Conservation (phyloP, 2,329 filamentous ascomycete species). For the Aspergillus thermomutatus region DNA sequence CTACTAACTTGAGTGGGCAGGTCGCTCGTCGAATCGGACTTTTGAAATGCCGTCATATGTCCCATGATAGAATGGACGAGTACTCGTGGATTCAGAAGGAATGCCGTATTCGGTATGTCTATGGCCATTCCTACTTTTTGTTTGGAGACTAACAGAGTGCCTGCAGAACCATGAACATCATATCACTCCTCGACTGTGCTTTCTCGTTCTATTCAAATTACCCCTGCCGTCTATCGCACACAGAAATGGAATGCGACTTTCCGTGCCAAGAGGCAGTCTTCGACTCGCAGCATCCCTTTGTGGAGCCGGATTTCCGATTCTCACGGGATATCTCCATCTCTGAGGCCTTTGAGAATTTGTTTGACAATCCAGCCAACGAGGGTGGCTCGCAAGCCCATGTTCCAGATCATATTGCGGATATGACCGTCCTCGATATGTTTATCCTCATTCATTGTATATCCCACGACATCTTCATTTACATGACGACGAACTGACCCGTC, state of each 20-base stretch:
- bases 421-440: slow-evolving; percentile 41
- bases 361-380: slow-evolving; percentile 24
- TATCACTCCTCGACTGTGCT: slow-evolving; percentile 44
- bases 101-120: slow-evolving; percentile 39
- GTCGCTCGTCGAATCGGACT: slow-evolving; percentile 40
- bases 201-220: slow-evolving; percentile 47
- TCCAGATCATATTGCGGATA: slow-evolving; percentile 15
- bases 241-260: slow-evolving; percentile 44
- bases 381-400: slow-evolving; percentile 8
- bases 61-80: slow-evolving; percentile 38
- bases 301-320: slow-evolving; percentile 37
- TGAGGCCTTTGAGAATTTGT: slow-evolving; percentile 40
- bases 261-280: slow-evolving; percentile 42
- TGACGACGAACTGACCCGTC: not conserved
- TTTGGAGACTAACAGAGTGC: slow-evolving; percentile 4
- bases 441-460: slow-evolving; percentile 41
- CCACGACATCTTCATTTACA: not conserved
- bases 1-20: slow-evolving; percentile 16
- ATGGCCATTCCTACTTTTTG: not conserved
- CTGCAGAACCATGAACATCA: slow-evolving; percentile 36
- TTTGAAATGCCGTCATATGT: slow-evolving; percentile 34
- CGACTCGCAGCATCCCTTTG: slow-evolving; percentile 40
- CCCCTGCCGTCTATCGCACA: slow-evolving; percentile 39
- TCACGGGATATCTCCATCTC: slow-evolving; percentile 35
- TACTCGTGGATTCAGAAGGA: slow-evolving; percentile 44